Evolutionary conservation across 768 basidiomycete species (phyloP), one percentile per base, ranked within the genome.

Genomic region (Kwoniella bestiolae): DNA sequence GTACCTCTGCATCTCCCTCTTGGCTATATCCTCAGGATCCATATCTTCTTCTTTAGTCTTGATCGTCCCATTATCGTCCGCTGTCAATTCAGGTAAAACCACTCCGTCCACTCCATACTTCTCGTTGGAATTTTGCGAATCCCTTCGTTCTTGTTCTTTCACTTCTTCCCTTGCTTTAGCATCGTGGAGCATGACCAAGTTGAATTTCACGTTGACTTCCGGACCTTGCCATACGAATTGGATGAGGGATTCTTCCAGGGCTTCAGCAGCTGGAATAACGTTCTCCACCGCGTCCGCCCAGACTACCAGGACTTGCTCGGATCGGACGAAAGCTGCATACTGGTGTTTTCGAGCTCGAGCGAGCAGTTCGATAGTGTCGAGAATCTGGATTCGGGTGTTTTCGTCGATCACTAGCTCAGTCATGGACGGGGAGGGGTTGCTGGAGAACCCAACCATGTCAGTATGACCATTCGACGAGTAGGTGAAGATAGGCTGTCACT

Each of bases 331-430:
- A 0, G 92, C 91, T 16, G 88, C 92, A 57, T 90, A 92, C 73
- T 94, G 92, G 74, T 94, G 91, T 82, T 93, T 93, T 77, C 94
- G 89, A 3, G 91, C 82, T 53, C 87, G 85, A 2, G 90, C 89
- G 41, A 93, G 87, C 75, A 86, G 83, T 63, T 87, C 82, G 84
- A 94, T 89, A 21, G 88, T 87, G 73, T 92, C 90, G 56, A 93
- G 78, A 66, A 94, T 86, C 79, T 93, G 92, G 56, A 94, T 92
- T 65, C 91, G 89, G 11, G 91, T 94, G 75, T 92, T 87, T 56
- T 80, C 78, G 80, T 91, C 90, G 68, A 94, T 85, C 32, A 76
- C 64, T 26, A 81, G 68, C 53, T 79, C 80, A 23, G 69, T 69
- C 69, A 75, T 68, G n/a, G 58, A 64, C 8, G 74, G 69, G 2